Conservation (phyloP, 139 green algal genomes). For the Coccomyxa sp. region DNA sequence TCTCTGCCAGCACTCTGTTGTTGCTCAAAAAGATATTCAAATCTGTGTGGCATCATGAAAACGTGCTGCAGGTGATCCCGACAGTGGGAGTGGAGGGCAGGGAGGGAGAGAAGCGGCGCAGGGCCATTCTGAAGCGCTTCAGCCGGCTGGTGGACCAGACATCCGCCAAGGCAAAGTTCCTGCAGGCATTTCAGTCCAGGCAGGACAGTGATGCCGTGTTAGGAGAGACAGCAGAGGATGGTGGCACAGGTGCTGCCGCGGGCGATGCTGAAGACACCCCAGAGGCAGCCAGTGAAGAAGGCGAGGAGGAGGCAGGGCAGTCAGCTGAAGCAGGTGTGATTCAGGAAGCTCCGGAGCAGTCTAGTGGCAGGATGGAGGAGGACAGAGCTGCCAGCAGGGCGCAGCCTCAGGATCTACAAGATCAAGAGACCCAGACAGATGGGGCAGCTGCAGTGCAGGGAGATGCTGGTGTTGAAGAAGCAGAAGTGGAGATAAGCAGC, state of each 20-base stretch:
- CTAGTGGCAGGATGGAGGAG: neutral
- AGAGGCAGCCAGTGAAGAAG: slow-evolving; percentile 9
- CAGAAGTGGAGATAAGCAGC: neutral
- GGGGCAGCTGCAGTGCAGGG: neutral
- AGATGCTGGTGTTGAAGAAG: neutral
- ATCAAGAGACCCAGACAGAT: neutral
- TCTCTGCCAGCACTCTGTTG: neutral
- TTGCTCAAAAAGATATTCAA: too few species aligned
- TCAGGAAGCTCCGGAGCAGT: neutral
- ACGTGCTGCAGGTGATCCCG: slow-evolving; percentile 63
- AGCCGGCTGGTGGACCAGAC: slow-evolving; percentile 57
- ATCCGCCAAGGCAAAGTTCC: slow-evolving; percentile 60
- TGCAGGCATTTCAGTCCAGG: slow-evolving; percentile 20
- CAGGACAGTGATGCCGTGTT: neutral
- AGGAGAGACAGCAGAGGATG: neutral
- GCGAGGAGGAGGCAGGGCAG: neutral
- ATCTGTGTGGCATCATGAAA: neutral
- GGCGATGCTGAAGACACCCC: neutral
- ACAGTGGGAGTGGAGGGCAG: slow-evolving; percentile 66
- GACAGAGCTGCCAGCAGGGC: neutral
- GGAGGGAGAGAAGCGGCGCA: slow-evolving; percentile 25
- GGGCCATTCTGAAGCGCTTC: slow-evolving; percentile 61
- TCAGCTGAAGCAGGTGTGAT: slow-evolving; percentile 2
- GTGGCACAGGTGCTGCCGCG: too few species aligned
- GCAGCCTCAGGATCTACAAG: neutral